A percentile compares a stretch with the other conserved stretches of the same genome.
phyloP scores from a whole-genome alignment of 1,284 basidiomycete genomes.

The Calocybe gambosa region DNA sequence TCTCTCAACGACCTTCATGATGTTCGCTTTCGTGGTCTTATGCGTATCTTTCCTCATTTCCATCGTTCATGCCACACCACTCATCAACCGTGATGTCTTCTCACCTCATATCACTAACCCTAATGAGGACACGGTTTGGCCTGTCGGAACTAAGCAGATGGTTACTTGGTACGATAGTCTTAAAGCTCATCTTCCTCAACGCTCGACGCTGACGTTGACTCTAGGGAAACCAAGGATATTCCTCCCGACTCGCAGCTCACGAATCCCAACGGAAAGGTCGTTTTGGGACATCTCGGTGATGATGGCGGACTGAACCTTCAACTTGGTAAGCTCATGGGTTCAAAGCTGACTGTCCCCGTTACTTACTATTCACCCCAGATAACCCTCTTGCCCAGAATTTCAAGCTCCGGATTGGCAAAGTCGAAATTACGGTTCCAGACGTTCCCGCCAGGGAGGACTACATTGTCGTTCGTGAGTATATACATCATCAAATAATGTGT shows the following conservation, averaged over 20 bases:
- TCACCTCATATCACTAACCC: slow-evolving; percentile 53
- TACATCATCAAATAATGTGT: slow-evolving; percentile 1
- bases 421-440: slow-evolving; percentile 50
- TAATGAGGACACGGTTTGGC: slow-evolving; percentile 46
- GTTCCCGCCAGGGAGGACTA: slow-evolving; percentile 37
- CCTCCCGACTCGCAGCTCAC: slow-evolving; percentile 40
- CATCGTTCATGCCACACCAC: slow-evolving; percentile 28
- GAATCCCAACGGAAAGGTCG: slow-evolving; percentile 43
- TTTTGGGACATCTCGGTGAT: slow-evolving; percentile 43
- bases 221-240: slow-evolving; percentile 46
- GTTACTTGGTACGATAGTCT: slow-evolving; percentile 49
- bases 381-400: slow-evolving; percentile 53
- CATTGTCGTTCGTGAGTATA: slow-evolving; percentile 33
- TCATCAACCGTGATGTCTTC: slow-evolving; percentile 44
- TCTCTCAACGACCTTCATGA: slow-evolving; percentile 19
- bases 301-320: slow-evolving; percentile 48
- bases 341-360: background rate
- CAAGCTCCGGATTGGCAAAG: slow-evolving; percentile 42
- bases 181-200: background rate
- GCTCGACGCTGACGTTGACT: background rate
- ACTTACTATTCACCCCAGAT: slow-evolving; percentile 26
- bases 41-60: slow-evolving; percentile 27
- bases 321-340: slow-evolving; percentile 45
- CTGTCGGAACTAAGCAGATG: slow-evolving; percentile 40
- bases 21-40: slow-evolving; percentile 31